Evolutionary conservation across 768 basidiomycete species (phyloP).

Genomic region (Tephrocybe sp.): DNA sequence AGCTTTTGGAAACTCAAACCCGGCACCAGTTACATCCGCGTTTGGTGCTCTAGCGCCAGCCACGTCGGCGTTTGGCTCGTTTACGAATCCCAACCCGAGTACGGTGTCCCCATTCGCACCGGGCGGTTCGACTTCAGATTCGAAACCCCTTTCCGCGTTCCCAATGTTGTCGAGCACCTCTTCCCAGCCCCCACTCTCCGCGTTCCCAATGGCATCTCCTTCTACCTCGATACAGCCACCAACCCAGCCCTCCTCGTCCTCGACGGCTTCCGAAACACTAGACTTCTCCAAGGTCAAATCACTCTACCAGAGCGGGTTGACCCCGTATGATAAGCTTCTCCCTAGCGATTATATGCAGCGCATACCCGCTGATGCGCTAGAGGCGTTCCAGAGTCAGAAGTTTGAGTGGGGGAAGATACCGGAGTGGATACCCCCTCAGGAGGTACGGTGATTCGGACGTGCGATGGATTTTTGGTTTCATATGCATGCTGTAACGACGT

Average conservation of each 20-base stretch:
- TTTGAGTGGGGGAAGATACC: conserved; percentile 72
- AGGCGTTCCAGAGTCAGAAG: conserved; percentile 51
- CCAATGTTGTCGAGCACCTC: conserved; percentile 8
- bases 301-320: conserved; percentile 41
- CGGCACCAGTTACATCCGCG: conserved; percentile 16
- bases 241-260: background rate
- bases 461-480: too few relatives aligned
- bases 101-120: conserved; percentile 11
- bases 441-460: conserved; percentile 41
- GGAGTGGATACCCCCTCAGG: conserved; percentile 70
- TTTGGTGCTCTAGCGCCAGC: conserved; percentile 16
- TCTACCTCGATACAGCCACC: conserved; percentile 12
- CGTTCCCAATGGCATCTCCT: conserved; percentile 20
- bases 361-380: conserved; percentile 46
- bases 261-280: conserved; percentile 18
- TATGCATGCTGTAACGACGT: too few relatives aligned
- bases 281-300: conserved; percentile 26
- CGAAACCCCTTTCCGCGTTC: conserved; percentile 1
- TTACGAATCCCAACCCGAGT: conserved; percentile 6
- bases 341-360: conserved; percentile 57
- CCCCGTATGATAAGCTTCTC: conserved; percentile 54
- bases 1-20: conserved; percentile 16
- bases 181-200: conserved; percentile 17
- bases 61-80: conserved; percentile 11
- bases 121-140: background rate